Percentiles rank a stretch among this genome's conserved stretches.
Conservation (phyloP, 768 basidiomycete species). For the Agaricus bisporus region DNA sequence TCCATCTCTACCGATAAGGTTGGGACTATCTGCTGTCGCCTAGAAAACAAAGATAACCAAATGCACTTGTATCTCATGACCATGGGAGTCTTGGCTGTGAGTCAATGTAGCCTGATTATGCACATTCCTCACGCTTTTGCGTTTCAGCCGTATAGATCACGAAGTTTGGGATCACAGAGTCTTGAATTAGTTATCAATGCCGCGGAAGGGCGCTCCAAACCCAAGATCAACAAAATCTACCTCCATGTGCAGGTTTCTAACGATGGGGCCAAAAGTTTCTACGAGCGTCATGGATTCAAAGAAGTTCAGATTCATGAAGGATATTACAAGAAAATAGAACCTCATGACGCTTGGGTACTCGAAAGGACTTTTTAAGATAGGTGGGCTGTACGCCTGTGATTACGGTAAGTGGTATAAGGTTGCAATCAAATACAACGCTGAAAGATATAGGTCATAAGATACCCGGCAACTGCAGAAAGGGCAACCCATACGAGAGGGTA, state of each 20-base stretch:
- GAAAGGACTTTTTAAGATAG: constrained; percentile 35
- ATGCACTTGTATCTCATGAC: constrained; percentile 80
- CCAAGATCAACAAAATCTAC: constrained; percentile 64
- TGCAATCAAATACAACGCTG: neutral
- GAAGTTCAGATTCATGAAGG: constrained; percentile 59
- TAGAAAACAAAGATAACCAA: constrained; percentile 61
- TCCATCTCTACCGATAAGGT: constrained; percentile 34
- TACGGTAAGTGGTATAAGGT: constrained; percentile 1
- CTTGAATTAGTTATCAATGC: constrained; percentile 63
- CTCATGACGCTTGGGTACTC: constrained; percentile 83
- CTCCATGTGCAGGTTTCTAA: constrained; percentile 89
- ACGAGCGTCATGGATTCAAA: constrained; percentile 77
- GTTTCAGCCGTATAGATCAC: constrained; percentile 76
- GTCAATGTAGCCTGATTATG: constrained; percentile 19
- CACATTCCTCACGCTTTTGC: constrained; percentile 1
- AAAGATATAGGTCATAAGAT: neutral
- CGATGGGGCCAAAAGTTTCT: constrained; percentile 69
- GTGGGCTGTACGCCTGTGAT: neutral
- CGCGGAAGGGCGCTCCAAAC: constrained; percentile 51
- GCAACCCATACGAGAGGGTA: neutral
- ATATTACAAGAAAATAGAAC: constrained; percentile 88
- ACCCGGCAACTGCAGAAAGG: neutral
- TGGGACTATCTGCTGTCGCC: constrained; percentile 80
- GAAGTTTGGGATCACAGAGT: constrained; percentile 66
- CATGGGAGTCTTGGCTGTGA: constrained; percentile 84